Base-by-base conservation (phyloP, 768 basidiomycete genomes). In the Calocybe gangraenosa region DNA sequence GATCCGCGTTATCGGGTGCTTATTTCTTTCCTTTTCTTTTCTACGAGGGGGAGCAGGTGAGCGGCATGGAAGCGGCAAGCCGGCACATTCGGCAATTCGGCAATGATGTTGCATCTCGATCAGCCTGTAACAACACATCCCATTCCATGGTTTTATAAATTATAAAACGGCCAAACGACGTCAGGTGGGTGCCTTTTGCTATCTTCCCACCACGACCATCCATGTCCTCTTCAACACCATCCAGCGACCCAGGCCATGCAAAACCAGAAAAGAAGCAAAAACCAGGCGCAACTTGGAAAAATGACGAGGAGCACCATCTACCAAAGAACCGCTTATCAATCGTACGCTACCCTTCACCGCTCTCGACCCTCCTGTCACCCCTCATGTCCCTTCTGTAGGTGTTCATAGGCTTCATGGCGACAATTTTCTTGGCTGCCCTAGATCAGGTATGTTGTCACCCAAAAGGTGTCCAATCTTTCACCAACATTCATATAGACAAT, bases 221-320 rank as follows among this genome's bases (percentile, higher is more conserved):
- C 37, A 45, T 9, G 49, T 60, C 58, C 58, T 20, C 55, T n/a
- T 45, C 54, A 22, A 38, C 46, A 37, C 21, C 49, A 33, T 34
- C 46, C 44, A 39, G 40, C 46, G 38, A 41, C 47, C n/a, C 40
- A 22, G 37, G 48, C 22, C 41, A 49, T 51, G 46, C 23, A 37
- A 45, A 38, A n/a, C 28, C 44, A 43, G 51, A 49, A 44, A 53
- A 25, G 28, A 68, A 70, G 34, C 54, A 50, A 1, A 42, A 50
- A 40, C 74, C 73, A 3, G 79, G 76, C 1, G 70, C 73, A 18
- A 72, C 79, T 15, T 82, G 81, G 81, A 75, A 72, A 47, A 59
- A 59, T 5, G 63, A 69, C 42, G 81, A 83, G 49, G 68, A 72
- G 14, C 79, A 82, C 23, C 64, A 72, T 9, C 52, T 84, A n/a